Percentiles rank a stretch among this genome's conserved stretches.
Conservation (phyloP, 2,329 filamentous ascomycete genomes). For the Alternaria triticina region DNA sequence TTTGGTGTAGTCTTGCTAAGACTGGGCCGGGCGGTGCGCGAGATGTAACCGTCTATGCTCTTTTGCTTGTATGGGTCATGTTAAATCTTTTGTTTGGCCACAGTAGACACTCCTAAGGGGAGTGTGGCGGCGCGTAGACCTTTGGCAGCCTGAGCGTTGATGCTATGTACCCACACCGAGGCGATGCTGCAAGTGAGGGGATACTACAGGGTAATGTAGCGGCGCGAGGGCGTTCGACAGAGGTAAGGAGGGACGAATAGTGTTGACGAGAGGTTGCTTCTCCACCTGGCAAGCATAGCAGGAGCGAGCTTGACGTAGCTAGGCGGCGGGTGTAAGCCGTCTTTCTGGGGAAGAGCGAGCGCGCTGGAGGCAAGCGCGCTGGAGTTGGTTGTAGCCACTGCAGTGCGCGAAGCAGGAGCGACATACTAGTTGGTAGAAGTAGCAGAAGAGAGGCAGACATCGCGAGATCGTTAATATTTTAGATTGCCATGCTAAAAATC, state of each 20-base stretch:
- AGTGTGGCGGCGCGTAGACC: too few relatives aligned
- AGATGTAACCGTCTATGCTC: neutral
- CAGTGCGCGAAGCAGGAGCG: neutral
- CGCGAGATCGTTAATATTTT: neutral
- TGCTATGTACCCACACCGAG: neutral
- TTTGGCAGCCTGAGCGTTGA: neutral
- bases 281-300: neutral
- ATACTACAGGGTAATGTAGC: too few relatives aligned
- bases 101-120: neutral
- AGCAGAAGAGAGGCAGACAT: neutral
- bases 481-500: neutral
- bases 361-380: neutral
- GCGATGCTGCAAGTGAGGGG: neutral
- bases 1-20: neutral
- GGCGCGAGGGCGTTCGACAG: neutral
- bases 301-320: neutral
- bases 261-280: neutral
- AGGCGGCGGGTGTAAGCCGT: neutral
- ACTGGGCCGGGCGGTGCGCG: neutral
- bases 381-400: neutral
- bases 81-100: neutral
- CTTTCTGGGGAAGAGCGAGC: neutral
- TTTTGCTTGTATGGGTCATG: neutral
- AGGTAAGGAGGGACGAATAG: neutral
- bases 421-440: neutral